Evolutionary conservation across 2,329 filamentous ascomycete genomes (phyloP).

Genomic region (Aquanectria penicillioides): DNA sequence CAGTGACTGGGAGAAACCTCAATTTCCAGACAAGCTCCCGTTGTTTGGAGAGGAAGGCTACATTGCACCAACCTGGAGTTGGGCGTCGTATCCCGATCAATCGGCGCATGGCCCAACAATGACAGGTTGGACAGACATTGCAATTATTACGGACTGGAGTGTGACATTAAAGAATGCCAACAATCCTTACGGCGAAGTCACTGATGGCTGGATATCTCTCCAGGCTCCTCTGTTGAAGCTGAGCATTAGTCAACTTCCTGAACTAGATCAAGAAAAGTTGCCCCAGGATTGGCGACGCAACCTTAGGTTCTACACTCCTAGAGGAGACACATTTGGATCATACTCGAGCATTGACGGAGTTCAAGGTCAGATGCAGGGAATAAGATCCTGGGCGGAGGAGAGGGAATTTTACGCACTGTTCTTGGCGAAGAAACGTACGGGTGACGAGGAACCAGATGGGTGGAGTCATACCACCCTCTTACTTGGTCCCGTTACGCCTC

Average conservation of each 20-base stretch:
- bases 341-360: neutral
- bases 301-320: constrained; percentile 19
- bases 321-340: neutral
- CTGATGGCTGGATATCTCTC: constrained; percentile 7
- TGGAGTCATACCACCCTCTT: too few species aligned
- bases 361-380: neutral
- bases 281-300: neutral
- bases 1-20: neutral
- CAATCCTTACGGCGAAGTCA: constrained; percentile 15
- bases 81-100: neutral
- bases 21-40: neutral
- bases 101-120: neutral
- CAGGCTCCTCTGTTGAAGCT: neutral
- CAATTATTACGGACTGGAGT: neutral
- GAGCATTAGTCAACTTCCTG: neutral
- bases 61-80: constrained; percentile 24
- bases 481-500: neutral
- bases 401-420: neutral
- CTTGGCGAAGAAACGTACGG: neutral
- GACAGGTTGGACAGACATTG: constrained; percentile 14
- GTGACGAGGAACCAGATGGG: neutral
- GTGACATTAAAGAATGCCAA: constrained; percentile 5
- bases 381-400: neutral
- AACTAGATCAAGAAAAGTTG: neutral
- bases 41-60: constrained; percentile 1